Evolutionary conservation across 352 stramenopile species (phyloP), one percentile per base, ranked within the genome.

Genomic region (Phytophthora ramorum): DNA sequence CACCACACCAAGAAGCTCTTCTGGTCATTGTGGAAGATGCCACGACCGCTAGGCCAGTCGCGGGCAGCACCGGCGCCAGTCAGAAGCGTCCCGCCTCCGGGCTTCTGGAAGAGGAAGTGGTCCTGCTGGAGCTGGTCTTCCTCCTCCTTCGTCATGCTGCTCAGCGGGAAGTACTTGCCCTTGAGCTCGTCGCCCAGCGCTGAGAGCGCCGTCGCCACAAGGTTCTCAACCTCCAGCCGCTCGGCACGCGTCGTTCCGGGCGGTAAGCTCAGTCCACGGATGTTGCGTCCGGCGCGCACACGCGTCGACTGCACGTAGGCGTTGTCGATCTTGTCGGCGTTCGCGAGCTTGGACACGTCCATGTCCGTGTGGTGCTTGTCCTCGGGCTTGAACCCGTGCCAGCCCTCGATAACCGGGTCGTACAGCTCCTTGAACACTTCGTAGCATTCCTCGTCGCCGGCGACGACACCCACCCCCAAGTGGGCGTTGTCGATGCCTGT

Each of bases 31-130:
- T 97, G 87, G 70, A 96, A 98, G 59, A 98, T 95, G n/a, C 92
- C 95, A 61, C 95, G 83, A 17, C 85, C 93, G 58, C 94, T 90
- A 0, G 95, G 95, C 93, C 95, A 98, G 78, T 97, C 92, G n/a
- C 92, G 81, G 1, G 91, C 92, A 2, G 95, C 90, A 10, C 93
- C 90, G 9, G 93, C 90, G 20, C 85, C 85, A 12, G 84, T 96
- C 22, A 95, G 75, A 38, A 97, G 58, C 13, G 90, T 96, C 22
- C 84, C 87, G 2, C 93, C 90, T 0, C 95, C 92, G 0, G 95
- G 95, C 75, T 98, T 97, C 53, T 98, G 89, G 71, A 98, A 98
- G 1, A 98, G 64, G 56, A 98, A 96, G 62, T 97, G 93, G 17
- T 96, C 85, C 53, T 90, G 78, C 37, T 97, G 92, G 6, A 98